Percentiles rank a stretch among this genome's conserved stretches.
Conservation (phyloP, 2,329 filamentous ascomycete genomes). For the Cyphellophora europaea region DNA sequence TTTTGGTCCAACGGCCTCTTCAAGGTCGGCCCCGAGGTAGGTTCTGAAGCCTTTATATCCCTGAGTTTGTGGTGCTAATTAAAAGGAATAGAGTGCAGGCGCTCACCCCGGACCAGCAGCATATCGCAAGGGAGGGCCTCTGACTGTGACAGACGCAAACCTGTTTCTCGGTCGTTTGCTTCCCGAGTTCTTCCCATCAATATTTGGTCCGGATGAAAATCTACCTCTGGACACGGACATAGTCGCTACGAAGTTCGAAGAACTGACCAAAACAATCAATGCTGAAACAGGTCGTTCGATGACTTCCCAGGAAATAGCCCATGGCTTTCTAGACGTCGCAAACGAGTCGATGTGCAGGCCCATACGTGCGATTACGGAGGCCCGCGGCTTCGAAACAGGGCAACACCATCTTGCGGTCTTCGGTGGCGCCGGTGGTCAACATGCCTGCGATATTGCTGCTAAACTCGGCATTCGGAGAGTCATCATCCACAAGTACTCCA, state of each 20-base stretch:
- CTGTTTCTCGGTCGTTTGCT: constrained; percentile 63
- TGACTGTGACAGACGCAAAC: constrained; percentile 92
- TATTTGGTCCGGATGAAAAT: constrained; percentile 78
- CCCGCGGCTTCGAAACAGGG: constrained; percentile 19
- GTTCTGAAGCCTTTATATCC: too few relatives aligned
- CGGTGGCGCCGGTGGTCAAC: constrained; percentile 28
- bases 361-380: constrained; percentile 22
- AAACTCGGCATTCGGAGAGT: constrained; percentile 32
- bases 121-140: constrained; percentile 79
- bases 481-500: constrained; percentile 34
- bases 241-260: constrained; percentile 29
- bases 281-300: constrained; percentile 20
- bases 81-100: too few relatives aligned
- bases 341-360: constrained; percentile 32
- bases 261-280: constrained; percentile 36
- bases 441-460: constrained; percentile 33
- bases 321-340: constrained; percentile 33
- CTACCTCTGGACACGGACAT: constrained; percentile 45
- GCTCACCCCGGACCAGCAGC: constrained; percentile 86
- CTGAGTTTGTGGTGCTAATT: too few relatives aligned
- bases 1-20: constrained; percentile 83
- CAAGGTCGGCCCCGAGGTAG: constrained; percentile 81
- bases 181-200: constrained; percentile 79
- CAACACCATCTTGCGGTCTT: constrained; percentile 23
- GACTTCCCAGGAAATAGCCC: constrained; percentile 27